Percentiles rank a stretch among this genome's conserved stretches.
phyloP scores from a whole-genome alignment of 129 eudicot genomes.

The Apium graveolens region DNA sequence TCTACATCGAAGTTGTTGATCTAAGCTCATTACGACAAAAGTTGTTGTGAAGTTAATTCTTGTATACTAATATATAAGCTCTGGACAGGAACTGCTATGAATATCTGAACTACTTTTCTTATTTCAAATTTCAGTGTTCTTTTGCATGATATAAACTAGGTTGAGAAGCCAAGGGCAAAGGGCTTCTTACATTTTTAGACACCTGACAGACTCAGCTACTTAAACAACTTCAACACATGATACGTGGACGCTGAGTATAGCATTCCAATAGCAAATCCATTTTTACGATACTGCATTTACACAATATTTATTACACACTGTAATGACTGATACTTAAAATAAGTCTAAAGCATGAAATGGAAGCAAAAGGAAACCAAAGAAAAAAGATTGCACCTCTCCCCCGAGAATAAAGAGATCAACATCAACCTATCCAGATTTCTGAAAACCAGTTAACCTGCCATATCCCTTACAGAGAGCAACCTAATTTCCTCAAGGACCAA shows the following conservation, averaged over 20 bases:
- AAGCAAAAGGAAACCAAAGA: no score
- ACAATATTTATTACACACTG: neutral
- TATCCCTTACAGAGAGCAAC: neutral
- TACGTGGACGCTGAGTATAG: neutral
- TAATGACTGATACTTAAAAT: no score
- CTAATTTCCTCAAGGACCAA: neutral
- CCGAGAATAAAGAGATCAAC: neutral
- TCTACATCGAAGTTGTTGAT: no score
- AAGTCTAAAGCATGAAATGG: no score
- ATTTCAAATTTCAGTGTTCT: no score
- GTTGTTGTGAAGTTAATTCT: no score
- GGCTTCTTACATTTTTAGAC: neutral
- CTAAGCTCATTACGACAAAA: no score
- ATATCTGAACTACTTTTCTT: no score
- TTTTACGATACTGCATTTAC: neutral
- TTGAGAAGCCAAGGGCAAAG: neutral
- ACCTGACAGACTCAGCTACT: neutral
- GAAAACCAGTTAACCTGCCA: neutral
- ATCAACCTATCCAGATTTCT: neutral
- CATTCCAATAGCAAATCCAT: neutral
- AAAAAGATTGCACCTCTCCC: neutral
- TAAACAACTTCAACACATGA: neutral
- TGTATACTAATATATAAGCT: no score
- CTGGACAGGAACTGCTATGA: no score
- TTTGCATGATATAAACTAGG: no score